Evolutionary conservation across 306 rosid species (phyloP), one percentile per base, ranked within the genome.

Genomic region (Fagus sylvatica): DNA sequence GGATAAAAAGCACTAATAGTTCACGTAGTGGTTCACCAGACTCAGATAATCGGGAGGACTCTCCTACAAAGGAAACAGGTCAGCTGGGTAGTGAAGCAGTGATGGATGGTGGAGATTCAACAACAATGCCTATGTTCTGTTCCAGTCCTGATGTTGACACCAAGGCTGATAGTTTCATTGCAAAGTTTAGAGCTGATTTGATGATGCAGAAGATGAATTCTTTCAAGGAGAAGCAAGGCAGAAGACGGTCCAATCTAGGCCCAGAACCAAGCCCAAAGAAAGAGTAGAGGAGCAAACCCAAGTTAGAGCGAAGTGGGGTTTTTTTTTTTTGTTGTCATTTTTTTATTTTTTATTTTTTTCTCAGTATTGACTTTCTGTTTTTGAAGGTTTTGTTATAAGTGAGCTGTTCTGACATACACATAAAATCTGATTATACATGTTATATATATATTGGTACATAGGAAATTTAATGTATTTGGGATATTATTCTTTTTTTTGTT

Each of bases 141-240:
- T 82, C 87, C 28, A 92, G 88, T 77, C 97, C 98, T 3, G 93
- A 89, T 67, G 92, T 94, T 42, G 84, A 94, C 82, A 88, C 85
- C 71, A 91, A 94, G 81, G 97, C 98, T 78, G 90, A 81, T 61
- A 90, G 76, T 17, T 94, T 94, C 84, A 94, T 94, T 49, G 85
- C 82, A 53, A 89, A 78, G 61, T 89, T 94, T 84, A 89, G 91
- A 76, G 93, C 95, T 28, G 89, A 90, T 72, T 81, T 94, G 71
- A 80, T 75, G 87, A 67, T 86, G 85, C 96, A 94, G 90, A 89
- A 87, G 83, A 86, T 90, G 82, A 89, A 94, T 36, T 94, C 98
- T 40, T 62, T 89, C 76, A 88, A 75, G 70, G 87, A 85, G 86
- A 81, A 82, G 79, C 85, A 78, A 69, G 83, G 72, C 72, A 78